These are phyloP conservation scores for Alternaria sp. DNA, from an alignment of 2,329 filamentous ascomycete genomes.

Conservation along the genomic window DNA sequence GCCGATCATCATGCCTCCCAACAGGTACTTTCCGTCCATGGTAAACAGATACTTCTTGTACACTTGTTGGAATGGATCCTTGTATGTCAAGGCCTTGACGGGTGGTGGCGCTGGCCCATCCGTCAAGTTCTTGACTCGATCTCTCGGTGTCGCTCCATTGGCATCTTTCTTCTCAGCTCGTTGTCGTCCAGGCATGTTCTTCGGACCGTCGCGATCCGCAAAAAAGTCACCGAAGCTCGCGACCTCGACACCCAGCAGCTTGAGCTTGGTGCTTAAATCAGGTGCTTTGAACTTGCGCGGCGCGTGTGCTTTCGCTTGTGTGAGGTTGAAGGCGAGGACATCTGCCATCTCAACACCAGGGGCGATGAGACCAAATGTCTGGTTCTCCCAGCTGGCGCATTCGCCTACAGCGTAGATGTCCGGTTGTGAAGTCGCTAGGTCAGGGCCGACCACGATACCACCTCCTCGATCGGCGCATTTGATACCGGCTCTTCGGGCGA, in stretches of 20 bases:
- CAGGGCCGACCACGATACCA: slow-evolving; percentile 73
- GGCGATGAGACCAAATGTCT: slow-evolving; percentile 87
- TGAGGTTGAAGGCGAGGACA: slow-evolving; percentile 88
- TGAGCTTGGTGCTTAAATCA: slow-evolving; percentile 89
- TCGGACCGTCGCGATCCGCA: slow-evolving; percentile 82
- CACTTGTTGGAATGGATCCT: slow-evolving; percentile 83
- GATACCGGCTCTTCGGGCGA: slow-evolving; percentile 74
- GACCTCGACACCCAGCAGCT: slow-evolving; percentile 87
- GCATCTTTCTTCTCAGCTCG: slow-evolving; percentile 55
- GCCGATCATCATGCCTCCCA: slow-evolving; percentile 98
- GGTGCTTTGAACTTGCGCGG: slow-evolving; percentile 77
- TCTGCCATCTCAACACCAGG: slow-evolving; percentile 94
- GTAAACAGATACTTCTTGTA: slow-evolving; percentile 97
- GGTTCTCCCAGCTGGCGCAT: slow-evolving; percentile 86
- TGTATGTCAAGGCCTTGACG: slow-evolving; percentile 86
- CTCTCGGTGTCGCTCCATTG: slow-evolving; percentile 40
- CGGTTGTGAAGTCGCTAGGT: slow-evolving; percentile 71
- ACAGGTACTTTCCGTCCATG: slow-evolving; percentile 83
- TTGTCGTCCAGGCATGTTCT: slow-evolving; percentile 69
- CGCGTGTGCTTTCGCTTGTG: slow-evolving; percentile 75
- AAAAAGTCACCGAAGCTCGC: slow-evolving; percentile 96
- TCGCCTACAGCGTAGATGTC: slow-evolving; percentile 89
- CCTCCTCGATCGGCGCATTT: slow-evolving; percentile 74
- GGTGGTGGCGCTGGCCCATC: slow-evolving; percentile 63
- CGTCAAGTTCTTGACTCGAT: slow-evolving; percentile 60